Evolutionary conservation across 306 rosid species (phyloP), one percentile per base, ranked within the genome.

Genomic region (Casuarina cunninghamiana): DNA sequence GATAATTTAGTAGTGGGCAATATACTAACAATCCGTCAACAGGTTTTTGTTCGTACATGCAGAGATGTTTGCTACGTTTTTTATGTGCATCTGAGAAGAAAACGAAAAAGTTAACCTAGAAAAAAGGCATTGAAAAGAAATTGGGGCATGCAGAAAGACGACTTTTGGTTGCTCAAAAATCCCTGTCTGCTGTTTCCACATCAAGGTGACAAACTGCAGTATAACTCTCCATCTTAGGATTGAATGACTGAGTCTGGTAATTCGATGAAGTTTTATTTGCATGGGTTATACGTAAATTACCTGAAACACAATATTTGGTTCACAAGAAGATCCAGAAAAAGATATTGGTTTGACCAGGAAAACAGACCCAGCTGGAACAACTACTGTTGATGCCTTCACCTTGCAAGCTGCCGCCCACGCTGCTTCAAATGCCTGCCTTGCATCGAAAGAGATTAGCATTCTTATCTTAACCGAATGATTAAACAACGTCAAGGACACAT

Each of bases 341-440:
- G 97, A 79, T 78, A 90, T 75, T 74, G 91, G 89, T 13, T 75
- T 65, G 72, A 92, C 86, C 6, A 87, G 89, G 86, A 90, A 92
- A 11, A 88, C 90, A 66, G 85, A 90, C 48, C 86, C 93, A 3
- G 95, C 86, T 58, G 97, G 97, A 73, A 92, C 89, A 42, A 74
- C 51, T 37, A 92, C 3, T 5, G 90, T 92, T 77, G 97, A 88
- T 9, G 81, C 91, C 77, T 81, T 81, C 71, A 80, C 86, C 49
- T 87, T 87, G 83, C 97, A 92, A 75, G 93, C 88, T 54, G 86
- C 97, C 63, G 68, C 86, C 97, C 95, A 92, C 50, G 97, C 89
- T 6, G 80, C 82, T 83, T 74, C 75, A 54, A 92, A 92, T 0
- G 97, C 95, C 97, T 91, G 75, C 63, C 67, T 65, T 75, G 37